These are phyloP conservation scores for Naematelia encephala DNA, from an alignment of 768 basidiomycete species.

Conservation along the genomic window DNA sequence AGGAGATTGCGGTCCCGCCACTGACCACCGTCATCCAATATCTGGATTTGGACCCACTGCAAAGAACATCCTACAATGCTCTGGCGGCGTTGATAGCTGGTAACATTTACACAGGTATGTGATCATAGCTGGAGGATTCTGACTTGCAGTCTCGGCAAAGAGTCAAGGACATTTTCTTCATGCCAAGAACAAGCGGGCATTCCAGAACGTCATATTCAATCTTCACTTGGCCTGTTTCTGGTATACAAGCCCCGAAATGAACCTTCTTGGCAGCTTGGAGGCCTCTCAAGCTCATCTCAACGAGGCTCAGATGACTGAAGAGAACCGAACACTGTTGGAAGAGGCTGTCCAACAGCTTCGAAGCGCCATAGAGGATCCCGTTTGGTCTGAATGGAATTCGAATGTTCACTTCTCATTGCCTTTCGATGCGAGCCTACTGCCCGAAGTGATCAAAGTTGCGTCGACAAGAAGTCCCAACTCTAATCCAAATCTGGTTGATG, in stretches of 20 bases:
- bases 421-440: constrained; percentile 14
- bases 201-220: constrained; percentile 35
- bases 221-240: constrained; percentile 44
- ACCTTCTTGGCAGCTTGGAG: constrained; percentile 10
- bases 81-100: constrained; percentile 25
- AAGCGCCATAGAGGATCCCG: constrained; percentile 17
- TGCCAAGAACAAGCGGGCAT: constrained; percentile 19
- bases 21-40: background rate
- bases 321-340: constrained; percentile 13
- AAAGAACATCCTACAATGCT: constrained; percentile 38
- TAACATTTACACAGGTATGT: constrained; percentile 26
- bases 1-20: background rate
- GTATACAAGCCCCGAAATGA: constrained; percentile 33
- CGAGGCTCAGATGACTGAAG: constrained; percentile 2
- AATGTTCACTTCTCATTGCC: constrained; percentile 23
- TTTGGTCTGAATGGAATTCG: constrained; percentile 36
- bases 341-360: constrained; percentile 24
- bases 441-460: constrained; percentile 12
- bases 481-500: constrained; percentile 17
- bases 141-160: background rate
- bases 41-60: background rate
- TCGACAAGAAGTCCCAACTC: constrained; percentile 27
- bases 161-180: constrained; percentile 37
- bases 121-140: constrained; percentile 3
- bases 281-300: constrained; percentile 13